phyloP scores from a whole-genome alignment of 2,329 filamentous ascomycete genomes.

The Fusarium beomiforme region DNA sequence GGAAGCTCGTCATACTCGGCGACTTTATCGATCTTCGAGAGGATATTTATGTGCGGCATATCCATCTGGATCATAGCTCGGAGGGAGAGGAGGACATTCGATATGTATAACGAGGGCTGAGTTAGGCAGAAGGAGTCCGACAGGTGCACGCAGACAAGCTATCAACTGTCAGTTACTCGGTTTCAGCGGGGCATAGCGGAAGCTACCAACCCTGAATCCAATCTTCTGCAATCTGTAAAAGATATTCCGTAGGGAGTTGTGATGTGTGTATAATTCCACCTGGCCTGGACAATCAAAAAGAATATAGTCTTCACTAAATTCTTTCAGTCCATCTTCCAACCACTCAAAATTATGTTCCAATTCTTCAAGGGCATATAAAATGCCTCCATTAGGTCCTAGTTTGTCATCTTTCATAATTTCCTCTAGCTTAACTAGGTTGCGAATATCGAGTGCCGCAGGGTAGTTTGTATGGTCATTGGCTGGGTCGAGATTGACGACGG shows the following conservation, averaged over 20 bases:
- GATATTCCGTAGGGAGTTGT: conserved; percentile 89
- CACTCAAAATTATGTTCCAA: conserved; percentile 94
- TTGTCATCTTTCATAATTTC: conserved; percentile 94
- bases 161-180: conserved; percentile 32
- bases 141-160: conserved; percentile 94
- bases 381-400: conserved; percentile 90
- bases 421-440: conserved; percentile 87
- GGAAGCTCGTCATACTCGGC: conserved; percentile 84
- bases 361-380: conserved; percentile 94
- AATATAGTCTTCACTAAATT: conserved; percentile 88
- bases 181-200: not conserved
- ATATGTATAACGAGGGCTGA: conserved; percentile 93
- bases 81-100: conserved; percentile 90
- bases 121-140: conserved; percentile 95
- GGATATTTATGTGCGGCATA: conserved; percentile 92
- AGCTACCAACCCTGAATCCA: conserved; percentile 80
- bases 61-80: conserved; percentile 99
- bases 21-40: conserved; percentile 98
- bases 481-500: conserved; percentile 94
- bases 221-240: conserved; percentile 91
- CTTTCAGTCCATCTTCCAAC: conserved; percentile 82
- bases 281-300: conserved; percentile 97
- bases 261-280: conserved; percentile 96
- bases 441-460: conserved; percentile 88
- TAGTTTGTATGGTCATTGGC: conserved; percentile 95